Percentiles rank a stretch among this genome's conserved stretches.
These are phyloP conservation scores for Rhodocollybia butyracea DNA, from an alignment of 768 basidiomycete genomes.

Conservation along the genomic window DNA sequence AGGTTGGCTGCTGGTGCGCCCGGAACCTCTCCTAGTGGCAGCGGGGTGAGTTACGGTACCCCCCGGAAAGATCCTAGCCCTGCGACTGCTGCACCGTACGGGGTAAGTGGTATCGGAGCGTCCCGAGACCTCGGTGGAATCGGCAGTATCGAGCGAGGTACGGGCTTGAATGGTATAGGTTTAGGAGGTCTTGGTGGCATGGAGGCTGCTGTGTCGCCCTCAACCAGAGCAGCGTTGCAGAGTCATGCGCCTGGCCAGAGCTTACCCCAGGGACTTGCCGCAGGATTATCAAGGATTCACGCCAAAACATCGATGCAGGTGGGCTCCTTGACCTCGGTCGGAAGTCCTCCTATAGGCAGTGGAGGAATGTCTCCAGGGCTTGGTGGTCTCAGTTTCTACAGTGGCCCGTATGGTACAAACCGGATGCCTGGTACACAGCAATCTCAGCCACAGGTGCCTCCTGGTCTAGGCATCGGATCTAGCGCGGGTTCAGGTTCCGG, in stretches of 20 bases:
- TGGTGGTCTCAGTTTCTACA: conserved; percentile 6
- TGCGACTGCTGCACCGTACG: conserved; percentile 2
- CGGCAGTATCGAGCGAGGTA: conserved; percentile 14
- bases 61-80: conserved; percentile 1
- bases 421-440: background rate
- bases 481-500: background rate
- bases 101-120: conserved; percentile 8
- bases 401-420: conserved; percentile 5
- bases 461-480: background rate
- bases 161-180: conserved; percentile 20
- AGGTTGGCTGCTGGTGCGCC: background rate
- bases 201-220: conserved; percentile 52
- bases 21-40: background rate
- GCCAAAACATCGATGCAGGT: conserved; percentile 49
- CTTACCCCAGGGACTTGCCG: conserved; percentile 88
- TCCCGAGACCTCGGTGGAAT: background rate
- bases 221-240: conserved; percentile 78
- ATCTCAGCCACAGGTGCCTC: background rate
- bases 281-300: conserved; percentile 88
- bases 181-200: conserved; percentile 27
- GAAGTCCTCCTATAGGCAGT: conserved; percentile 1
- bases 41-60: background rate
- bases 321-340: conserved; percentile 28
- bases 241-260: conserved; percentile 88
- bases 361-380: conserved; percentile 18